A percentile compares a stretch with the other conserved stretches of the same genome.
Conservation (phyloP, 1,139 yeast genomes). For the Candida albicans region DNA sequence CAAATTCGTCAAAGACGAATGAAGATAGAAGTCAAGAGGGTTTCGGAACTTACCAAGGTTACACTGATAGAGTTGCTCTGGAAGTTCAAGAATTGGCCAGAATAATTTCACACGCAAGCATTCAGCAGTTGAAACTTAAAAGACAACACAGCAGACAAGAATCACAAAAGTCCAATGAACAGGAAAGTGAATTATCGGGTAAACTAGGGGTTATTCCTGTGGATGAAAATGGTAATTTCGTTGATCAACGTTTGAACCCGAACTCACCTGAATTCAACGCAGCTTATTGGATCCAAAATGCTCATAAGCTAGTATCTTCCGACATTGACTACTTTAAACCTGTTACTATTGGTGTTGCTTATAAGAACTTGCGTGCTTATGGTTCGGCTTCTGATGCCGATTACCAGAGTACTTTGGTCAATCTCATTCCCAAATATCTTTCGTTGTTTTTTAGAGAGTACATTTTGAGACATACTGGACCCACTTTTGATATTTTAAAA, state of each 20-base stretch:
- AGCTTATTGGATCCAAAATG: conserved; percentile 26
- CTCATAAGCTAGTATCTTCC: conserved; percentile 34
- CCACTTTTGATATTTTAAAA: conserved; percentile 31
- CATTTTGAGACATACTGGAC: conserved; percentile 5
- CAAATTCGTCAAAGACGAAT: no score
- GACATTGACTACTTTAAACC: conserved; percentile 54
- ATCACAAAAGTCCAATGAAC: conserved; percentile 3
- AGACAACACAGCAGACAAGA: conserved; percentile 27
- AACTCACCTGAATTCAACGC: conserved; percentile 12
- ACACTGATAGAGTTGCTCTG: conserved; percentile 1
- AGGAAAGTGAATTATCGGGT: conserved; percentile 10
- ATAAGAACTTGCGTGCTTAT: conserved; percentile 63
- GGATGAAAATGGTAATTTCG: conserved; percentile 18
- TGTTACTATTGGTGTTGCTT: conserved; percentile 64
- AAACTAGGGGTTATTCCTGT: conserved; percentile 6
- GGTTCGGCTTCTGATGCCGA: conserved; percentile 79
- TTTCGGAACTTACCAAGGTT: conserved; percentile 3
- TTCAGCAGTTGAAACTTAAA: neutral
- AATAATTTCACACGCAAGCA: conserved; percentile 6
- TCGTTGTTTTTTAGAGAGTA: conserved; percentile 2
- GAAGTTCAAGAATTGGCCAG: conserved; percentile 9
- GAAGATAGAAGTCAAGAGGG: no score
- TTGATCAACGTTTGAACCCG: conserved; percentile 11
- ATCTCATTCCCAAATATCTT: conserved; percentile 34
- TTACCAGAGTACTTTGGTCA: conserved; percentile 70